These are phyloP conservation scores for Solanum corneliomulleri DNA, from an alignment of 257 asterid genomes.

Conservation along the genomic window DNA sequence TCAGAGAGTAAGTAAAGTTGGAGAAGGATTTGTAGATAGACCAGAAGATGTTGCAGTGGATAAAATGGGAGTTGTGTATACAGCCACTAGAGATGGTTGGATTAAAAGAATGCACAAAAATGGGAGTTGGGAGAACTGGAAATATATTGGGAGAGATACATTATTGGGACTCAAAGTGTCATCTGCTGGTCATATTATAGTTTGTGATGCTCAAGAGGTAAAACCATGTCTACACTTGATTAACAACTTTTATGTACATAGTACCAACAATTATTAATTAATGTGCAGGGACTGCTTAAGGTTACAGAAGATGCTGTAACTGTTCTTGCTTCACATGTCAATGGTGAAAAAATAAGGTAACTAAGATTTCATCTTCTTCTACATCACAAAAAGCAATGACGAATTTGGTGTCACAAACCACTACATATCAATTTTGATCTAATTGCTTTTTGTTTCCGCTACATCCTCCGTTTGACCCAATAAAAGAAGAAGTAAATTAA, in stretches of 20 bases:
- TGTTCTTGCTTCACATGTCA: slow-evolving; percentile 39
- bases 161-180: slow-evolving; percentile 41
- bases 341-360: slow-evolving; percentile 44
- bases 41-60: slow-evolving; percentile 56
- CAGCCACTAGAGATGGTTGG: slow-evolving; percentile 65
- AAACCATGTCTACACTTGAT: neutral
- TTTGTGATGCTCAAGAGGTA: slow-evolving; percentile 46
- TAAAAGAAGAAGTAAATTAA: no score
- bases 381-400: neutral
- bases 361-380: neutral
- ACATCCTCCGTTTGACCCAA: neutral
- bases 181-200: slow-evolving; percentile 30
- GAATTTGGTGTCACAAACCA: neutral
- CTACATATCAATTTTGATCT: neutral
- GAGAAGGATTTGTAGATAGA: slow-evolving; percentile 44
- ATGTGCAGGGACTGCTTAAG: slow-evolving; percentile 49
- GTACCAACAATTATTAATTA: no score
- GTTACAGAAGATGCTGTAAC: slow-evolving; percentile 44
- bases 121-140: slow-evolving; percentile 54
- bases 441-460: neutral
- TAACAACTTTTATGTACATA: neutral
- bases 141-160: slow-evolving; percentile 10
- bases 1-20: slow-evolving; percentile 49
- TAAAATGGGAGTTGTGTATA: slow-evolving; percentile 29
- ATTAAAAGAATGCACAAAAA: slow-evolving; percentile 39